These are phyloP conservation scores for Canavalia ensiformis DNA, from an alignment of 306 rosid genomes.

Conservation along the genomic window DNA sequence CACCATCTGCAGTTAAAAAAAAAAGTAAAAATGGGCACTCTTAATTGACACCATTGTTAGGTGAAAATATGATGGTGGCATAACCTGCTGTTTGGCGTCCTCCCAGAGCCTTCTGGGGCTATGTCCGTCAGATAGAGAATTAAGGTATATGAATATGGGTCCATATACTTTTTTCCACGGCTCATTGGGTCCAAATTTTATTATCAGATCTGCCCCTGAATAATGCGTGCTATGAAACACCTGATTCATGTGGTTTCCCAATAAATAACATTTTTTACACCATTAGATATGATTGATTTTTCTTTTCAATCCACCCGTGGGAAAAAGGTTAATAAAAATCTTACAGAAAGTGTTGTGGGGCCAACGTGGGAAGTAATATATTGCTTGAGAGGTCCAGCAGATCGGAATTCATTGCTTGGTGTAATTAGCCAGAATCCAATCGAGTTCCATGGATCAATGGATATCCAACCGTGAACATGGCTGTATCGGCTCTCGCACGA, in stretches of 20 bases:
- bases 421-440: conserved; percentile 81
- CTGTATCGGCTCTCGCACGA: conserved; percentile 63
- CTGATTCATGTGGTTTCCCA: conserved; percentile 47
- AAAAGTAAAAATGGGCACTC: background rate
- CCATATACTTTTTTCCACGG: conserved; percentile 93
- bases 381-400: conserved; percentile 91
- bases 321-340: background rate
- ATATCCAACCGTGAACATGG: conserved; percentile 86
- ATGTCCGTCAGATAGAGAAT: conserved; percentile 48
- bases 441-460: conserved; percentile 50
- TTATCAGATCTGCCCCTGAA: conserved; percentile 72
- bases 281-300: background rate
- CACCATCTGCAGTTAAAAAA: conserved; percentile 56
- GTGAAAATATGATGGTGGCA: background rate
- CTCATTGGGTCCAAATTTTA: conserved; percentile 67
- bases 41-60: background rate
- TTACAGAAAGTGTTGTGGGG: conserved; percentile 73
- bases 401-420: conserved; percentile 71
- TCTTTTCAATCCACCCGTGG: background rate
- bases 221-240: conserved; percentile 91
- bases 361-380: conserved; percentile 81
- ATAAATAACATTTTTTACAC: background rate
- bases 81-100: conserved; percentile 80
- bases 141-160: conserved; percentile 76
- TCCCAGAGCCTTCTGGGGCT: conserved; percentile 69